Base-by-base conservation (phyloP, 345 rosid genomes). In the Eutrema heterophyllum region DNA sequence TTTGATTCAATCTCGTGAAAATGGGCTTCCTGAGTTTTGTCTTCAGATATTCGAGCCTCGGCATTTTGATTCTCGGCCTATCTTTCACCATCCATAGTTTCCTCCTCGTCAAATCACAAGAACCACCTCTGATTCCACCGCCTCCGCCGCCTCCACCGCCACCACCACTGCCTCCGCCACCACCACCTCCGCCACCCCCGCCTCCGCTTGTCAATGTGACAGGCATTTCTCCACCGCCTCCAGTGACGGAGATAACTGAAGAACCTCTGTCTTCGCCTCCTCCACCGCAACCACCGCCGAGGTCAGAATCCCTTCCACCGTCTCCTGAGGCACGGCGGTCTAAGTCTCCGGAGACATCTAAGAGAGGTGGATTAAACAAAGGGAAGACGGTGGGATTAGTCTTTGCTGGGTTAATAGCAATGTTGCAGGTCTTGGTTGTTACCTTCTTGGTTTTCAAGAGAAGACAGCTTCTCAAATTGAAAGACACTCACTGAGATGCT, bases 341-440 rank as follows among this genome's bases (percentile, higher is more conserved):
- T 40, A 18, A 4, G 9, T 24, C 53, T 4, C 12, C 45, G 21
- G 68, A 66, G 63, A 43, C 41, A 41, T 43, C 70, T 6, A 16
- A 50, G 62, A 75, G 75, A 63, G 49, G 50, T 24, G 73, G 68
- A n/a, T 67, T 85, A 56, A 91, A 94, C 78, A 71, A 67, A 3
- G 97, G 96, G 72, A 78, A 94, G 81, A 89, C 79, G 68, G 75
- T 94, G 68, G 98, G 98, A 41, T 46, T 94, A 50, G 52, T 89
- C 49, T 91, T 94, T 77, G 75, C 67, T 27, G 96, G 93, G 41
- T n/a, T 91, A 49, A 84, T 84, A 3, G 82, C 79, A 36, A 57
- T 89, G 63, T 72, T 89, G 75, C 97, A 94, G 80, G 55, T 89
- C 71, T 76, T 87, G 4, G 93, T 86, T 9, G 85, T 73, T 55